Base-by-base conservation (phyloP, 768 basidiomycete genomes). In the Sarcodon sp. region DNA sequence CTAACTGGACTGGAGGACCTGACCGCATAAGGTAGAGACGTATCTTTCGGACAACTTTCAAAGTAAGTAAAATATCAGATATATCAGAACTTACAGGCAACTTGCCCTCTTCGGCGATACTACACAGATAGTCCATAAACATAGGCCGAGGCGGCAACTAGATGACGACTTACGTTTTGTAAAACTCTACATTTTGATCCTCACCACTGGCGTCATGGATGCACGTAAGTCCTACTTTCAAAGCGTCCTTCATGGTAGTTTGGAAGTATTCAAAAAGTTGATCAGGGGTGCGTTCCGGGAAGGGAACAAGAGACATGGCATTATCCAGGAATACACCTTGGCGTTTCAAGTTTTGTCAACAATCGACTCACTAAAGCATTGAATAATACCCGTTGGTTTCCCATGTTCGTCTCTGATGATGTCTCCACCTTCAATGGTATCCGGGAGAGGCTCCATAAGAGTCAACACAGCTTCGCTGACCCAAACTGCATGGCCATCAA, bases 401-500 rank as follows among this genome's bases (percentile, higher is more conserved):
- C 83, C 86, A 18, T 66, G 50, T 0, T 51, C 46, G 55, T 83
- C 79, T 1, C 85, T 75, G 6, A 87, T 61, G 45, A 94, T 84
- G 36, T 70, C 59, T 0, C 91, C 91, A 6, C 91, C 91, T 3
- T 78, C 73, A 0, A 92, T 73, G 4, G 69, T 66, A 50, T 35
- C 55, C 48, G 18, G 50, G 33, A 5, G 46, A 53, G 55, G 53
- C 54, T 55, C 12, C 46, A 41, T 73, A 4, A 78, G 56, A 33
- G 79, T 73, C 1, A 97, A 66, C 0, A 90, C 79, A 2, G 74
- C 71, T 10, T 73, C 69, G 5, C 89, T 92, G 18, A 93, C 82
- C 93, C 92, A 97, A 15, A 73, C 65, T 0, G 88, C 90, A 57
- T 97, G 93, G 0, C 69, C 80, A 58, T 98, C 93, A 3, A 93